Base-by-base conservation (phyloP, 768 basidiomycete species). In the Asterophora parasitica region DNA sequence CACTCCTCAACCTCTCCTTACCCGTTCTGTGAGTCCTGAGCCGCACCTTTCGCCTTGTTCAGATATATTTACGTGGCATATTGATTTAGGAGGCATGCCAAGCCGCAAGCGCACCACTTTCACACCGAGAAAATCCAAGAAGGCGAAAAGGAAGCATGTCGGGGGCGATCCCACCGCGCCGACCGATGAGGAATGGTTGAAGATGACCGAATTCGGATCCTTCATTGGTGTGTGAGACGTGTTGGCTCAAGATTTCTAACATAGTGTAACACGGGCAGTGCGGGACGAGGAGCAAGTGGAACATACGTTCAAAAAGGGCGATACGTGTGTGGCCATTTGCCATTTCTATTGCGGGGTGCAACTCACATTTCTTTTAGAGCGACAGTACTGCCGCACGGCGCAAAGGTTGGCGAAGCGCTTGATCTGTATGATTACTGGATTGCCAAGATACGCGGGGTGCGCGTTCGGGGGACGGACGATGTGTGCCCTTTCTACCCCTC, bases 391-490 rank as follows among this genome's bases (percentile, higher is more conserved):
- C 77, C 78, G 4, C 42, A 62, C n/a, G 60, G 59, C 0, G 42
- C 33, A 10, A 30, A 52, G 7, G 64, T 66, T 3, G 64, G 57
- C 0, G 51, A 60, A 2, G 13, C 47, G 0, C 50, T 68, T 1
- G 67, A 68, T 0, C 28, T 63, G 3, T 56, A 65, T n/a, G 65
- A 74, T 9, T 76, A 75, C 28, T 82, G 81, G 81, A 69, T 82
- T 1, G 81, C 60, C 0, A 66, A 61, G 42, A 75, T 82, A 1
- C 65, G 56, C 12, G 75, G 74, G 7, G 78, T 82, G 15, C 65
- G 75, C 10, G 66, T 66, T 3, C 46, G 58, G 48, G 51, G 41
- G 35, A 57, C 45, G 8, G 56, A 51, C 7, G 61, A 67, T 4
- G 62, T 76, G 46, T 38, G 65, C 20, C 13, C 39, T 32, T 45